Conservation (phyloP, 805 yeast species). For the Candida alai region DNA sequence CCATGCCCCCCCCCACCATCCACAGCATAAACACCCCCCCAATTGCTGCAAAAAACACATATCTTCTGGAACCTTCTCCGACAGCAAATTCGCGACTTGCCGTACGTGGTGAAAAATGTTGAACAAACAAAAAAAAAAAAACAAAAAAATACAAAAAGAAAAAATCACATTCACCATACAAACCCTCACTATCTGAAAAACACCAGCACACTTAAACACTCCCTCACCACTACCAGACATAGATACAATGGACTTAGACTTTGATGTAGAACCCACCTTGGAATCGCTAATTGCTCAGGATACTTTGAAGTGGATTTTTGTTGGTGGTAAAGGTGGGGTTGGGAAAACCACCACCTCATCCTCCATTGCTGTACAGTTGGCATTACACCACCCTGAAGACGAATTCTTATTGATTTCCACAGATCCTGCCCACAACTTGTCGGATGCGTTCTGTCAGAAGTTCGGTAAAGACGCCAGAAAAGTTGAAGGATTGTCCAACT, state of each 20-base stretch:
- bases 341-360: constrained; percentile 98
- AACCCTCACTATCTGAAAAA: no score
- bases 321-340: constrained; percentile 99
- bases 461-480: constrained; percentile 95
- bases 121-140: constrained; percentile 1
- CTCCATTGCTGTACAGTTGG: constrained; percentile 91
- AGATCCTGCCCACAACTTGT: constrained; percentile 97
- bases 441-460: constrained; percentile 98
- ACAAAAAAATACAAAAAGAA: neutral
- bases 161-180: no score
- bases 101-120: no score
- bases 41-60: no score
- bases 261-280: constrained; percentile 67
- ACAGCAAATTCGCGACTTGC: no score
- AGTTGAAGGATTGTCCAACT: constrained; percentile 83
- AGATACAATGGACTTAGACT: constrained; percentile 37
- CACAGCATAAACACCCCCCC: no score
- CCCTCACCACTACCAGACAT: constrained; percentile 1
- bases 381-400: constrained; percentile 72
- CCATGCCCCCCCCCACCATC: no score
- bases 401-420: constrained; percentile 88
- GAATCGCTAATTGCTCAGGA: constrained; percentile 61
- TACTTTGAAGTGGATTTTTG: constrained; percentile 90
- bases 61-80: constrained; percentile 4
- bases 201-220: no score